These are phyloP conservation scores for Fonsecaea pedrosoi DNA, from an alignment of 2,329 filamentous ascomycete genomes.

Conservation along the genomic window DNA sequence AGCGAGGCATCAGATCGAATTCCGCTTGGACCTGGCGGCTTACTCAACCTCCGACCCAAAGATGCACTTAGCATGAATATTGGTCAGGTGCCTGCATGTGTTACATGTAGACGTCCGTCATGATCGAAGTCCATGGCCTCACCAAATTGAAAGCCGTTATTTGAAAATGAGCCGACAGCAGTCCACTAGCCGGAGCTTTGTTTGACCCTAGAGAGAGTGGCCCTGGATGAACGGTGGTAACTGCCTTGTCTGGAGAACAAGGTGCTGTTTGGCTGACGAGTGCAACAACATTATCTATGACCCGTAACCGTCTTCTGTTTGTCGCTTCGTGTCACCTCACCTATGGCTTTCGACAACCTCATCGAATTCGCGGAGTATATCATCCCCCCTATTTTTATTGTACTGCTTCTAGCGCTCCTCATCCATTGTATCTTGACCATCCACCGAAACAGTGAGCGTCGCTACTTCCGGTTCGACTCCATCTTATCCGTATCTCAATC, in stretches of 20 bases:
- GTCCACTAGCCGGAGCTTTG: background rate
- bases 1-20: background rate
- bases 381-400: constrained; percentile 33
- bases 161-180: background rate
- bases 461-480: constrained; percentile 24
- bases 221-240: background rate
- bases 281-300: background rate
- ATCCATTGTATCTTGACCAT: constrained; percentile 33
- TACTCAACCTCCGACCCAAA: background rate
- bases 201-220: background rate
- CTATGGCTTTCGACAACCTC: constrained; percentile 25
- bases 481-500: constrained; percentile 22
- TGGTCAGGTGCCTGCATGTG: background rate
- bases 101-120: background rate
- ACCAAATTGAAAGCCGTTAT: background rate
- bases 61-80: background rate
- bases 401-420: constrained; percentile 32
- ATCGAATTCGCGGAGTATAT: constrained; percentile 28
- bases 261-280: constrained; percentile 3
- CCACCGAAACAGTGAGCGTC: constrained; percentile 25
- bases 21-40: background rate
- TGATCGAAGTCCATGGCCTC: background rate
- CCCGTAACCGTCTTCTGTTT: constrained; percentile 6
- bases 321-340: constrained; percentile 14
- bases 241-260: constrained; percentile 8